These are phyloP conservation scores for Phytopythium cucurbitacearum DNA, from an alignment of 352 stramenopile genomes.

Conservation along the genomic window DNA sequence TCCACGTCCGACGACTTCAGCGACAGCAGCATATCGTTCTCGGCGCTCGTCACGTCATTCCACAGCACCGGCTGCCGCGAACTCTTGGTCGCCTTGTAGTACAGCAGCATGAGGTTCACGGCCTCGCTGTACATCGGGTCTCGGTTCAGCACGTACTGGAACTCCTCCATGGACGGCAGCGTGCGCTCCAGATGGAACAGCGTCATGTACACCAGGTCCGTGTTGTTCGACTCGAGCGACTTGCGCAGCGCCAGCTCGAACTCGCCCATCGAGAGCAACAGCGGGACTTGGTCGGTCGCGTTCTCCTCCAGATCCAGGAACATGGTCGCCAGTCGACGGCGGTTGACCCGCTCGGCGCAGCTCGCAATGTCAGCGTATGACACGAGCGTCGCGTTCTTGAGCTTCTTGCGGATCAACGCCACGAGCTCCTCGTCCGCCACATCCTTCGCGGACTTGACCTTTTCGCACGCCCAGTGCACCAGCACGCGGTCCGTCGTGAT, in stretches of 20 bases:
- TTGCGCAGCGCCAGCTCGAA: conserved; percentile 89
- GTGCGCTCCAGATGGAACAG: conserved; percentile 85
- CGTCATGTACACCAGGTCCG: conserved; percentile 87
- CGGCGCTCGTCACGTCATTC: conserved; percentile 55
- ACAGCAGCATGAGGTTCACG: conserved; percentile 70
- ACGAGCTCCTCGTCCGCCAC: conserved; percentile 79
- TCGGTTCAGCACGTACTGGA: conserved; percentile 68
- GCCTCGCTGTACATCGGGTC: conserved; percentile 71
- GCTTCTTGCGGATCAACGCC: conserved; percentile 78
- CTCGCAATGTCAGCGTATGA: conserved; percentile 82
- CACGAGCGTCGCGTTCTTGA: conserved; percentile 75
- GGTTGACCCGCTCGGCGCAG: conserved; percentile 76
- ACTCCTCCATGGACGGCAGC: conserved; percentile 76
- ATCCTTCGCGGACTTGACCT: conserved; percentile 66
- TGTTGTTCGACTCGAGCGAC: conserved; percentile 86
- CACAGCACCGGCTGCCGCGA: conserved; percentile 52
- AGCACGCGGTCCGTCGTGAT: conserved; percentile 86
- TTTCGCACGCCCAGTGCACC: conserved; percentile 89
- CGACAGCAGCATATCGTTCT: conserved; percentile 72
- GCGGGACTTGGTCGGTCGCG: conserved; percentile 83
- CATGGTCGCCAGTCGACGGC: conserved; percentile 85
- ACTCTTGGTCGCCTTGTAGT: conserved; percentile 75
- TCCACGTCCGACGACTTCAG: conserved; percentile 62
- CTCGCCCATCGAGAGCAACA: conserved; percentile 89
- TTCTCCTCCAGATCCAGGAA: conserved; percentile 87